Evolutionary conservation across 306 rosid genomes (phyloP), one percentile per base, ranked within the genome.

Genomic region (Dryas octopetala): DNA sequence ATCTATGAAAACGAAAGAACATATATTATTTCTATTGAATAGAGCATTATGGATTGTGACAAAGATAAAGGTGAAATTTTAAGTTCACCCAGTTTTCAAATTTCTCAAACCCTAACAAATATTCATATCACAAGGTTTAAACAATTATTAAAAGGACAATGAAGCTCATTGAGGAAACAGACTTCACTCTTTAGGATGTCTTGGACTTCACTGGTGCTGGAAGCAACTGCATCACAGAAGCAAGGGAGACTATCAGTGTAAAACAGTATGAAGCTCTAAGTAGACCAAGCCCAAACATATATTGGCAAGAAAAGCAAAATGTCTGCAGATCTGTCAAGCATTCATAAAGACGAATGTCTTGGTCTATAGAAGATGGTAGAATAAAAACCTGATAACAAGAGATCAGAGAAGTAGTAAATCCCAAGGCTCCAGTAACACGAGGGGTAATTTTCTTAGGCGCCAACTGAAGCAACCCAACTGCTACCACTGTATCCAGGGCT

Each of bases 391-490:
- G 99, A 84, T 92, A 95, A 80, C 99, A 95, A 40, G 99, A 90
- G 75, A 95, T 92, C 62, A 95, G 88, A 63, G 99, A 95, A 81
- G 89, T 54, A 63, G 75, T 86, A 84, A 95, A 92, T 78, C 99
- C 99, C 57, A 95, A 81, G 23, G 90, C 97, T 54, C 99, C 99
- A 4, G 99, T 92, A 14, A 95, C 96, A 11, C 97, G 99, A 0
- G 99, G 92, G 14, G 85, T 95, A 62, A 92, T 85, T 85, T 90
- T 95, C 87, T 88, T 84, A 7, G 99, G 99, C 12, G 90, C 90
- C 88, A 95, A 67, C 86, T 92, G 99, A 78, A 95, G 99, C 82
- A 95, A 80, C 63, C 99, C 97, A 74, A 77, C 86, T 3, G 97
- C 97, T 19, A 95, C 97, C 63, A 95, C 99, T 40, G 81, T 71